These are phyloP conservation scores for Grammothele lineata DNA, from an alignment of 768 basidiomycete genomes.

Conservation along the genomic window DNA sequence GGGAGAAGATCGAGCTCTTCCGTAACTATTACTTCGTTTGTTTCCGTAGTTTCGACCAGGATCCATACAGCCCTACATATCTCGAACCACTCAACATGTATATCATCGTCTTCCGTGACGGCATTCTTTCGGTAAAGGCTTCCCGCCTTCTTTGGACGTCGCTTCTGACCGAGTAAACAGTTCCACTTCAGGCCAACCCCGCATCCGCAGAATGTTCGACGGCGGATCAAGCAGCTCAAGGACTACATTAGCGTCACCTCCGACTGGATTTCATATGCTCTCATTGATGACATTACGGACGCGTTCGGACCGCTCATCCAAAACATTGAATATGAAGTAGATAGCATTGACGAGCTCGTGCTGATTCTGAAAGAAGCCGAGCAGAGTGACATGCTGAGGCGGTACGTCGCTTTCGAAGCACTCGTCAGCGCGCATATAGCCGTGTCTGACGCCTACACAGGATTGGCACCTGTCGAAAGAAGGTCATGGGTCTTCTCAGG, in stretches of 20 bases:
- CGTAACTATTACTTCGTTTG: constrained; percentile 98
- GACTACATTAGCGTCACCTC: constrained; percentile 99
- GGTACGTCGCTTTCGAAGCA: constrained; percentile 29
- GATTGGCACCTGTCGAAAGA: constrained; percentile 97
- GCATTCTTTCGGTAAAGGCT: constrained; percentile 79
- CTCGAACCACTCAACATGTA: constrained; percentile 99
- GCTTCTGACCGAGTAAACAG: constrained; percentile 34
- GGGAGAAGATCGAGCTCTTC: constrained; percentile 99
- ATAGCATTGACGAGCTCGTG: constrained; percentile 97
- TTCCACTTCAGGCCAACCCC: constrained; percentile 98
- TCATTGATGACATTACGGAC: constrained; percentile 99
- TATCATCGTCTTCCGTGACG: constrained; percentile 97
- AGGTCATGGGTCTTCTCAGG: constrained; percentile 95
- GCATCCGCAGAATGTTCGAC: constrained; percentile 95
- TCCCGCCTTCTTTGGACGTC: constrained; percentile 10
- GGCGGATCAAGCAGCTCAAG: constrained; percentile 97
- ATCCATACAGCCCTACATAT: constrained; percentile 93
- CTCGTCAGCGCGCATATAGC: background rate
- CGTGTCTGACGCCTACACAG: constrained; percentile 29
- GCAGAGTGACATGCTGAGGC: constrained; percentile 95
- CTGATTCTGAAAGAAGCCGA: constrained; percentile 93
- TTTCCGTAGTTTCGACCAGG: constrained; percentile 99
- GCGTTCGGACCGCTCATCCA: constrained; percentile 98
- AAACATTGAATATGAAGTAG: constrained; percentile 98
- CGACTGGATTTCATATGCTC: constrained; percentile 99